Evolutionary conservation across 2,329 filamentous ascomycete species (phyloP).

Genomic region (Paradendryphiella salina): DNA sequence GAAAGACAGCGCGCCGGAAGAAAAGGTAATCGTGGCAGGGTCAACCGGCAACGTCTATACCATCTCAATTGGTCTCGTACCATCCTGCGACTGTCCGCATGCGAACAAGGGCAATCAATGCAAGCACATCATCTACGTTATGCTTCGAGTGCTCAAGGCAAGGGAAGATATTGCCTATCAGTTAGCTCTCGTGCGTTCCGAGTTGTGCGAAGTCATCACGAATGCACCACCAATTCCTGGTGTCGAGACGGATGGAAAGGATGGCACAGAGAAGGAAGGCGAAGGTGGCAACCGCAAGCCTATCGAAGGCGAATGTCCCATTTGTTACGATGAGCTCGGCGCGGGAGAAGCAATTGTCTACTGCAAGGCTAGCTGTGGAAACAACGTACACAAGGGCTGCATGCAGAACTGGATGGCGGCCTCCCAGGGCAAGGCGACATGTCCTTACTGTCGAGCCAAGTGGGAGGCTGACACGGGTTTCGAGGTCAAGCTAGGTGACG

Average conservation of each 20-base stretch:
- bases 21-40: constrained; percentile 62
- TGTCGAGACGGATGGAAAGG: constrained; percentile 38
- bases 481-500: constrained; percentile 44
- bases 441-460: constrained; percentile 62
- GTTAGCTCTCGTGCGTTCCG: constrained; percentile 61
- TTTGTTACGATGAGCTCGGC: constrained; percentile 53
- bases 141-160: constrained; percentile 62
- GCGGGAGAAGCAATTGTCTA: constrained; percentile 50
- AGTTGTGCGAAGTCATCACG: constrained; percentile 60
- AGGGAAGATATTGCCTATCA: constrained; percentile 61
- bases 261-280: constrained; percentile 27
- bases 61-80: constrained; percentile 57
- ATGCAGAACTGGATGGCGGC: constrained; percentile 57
- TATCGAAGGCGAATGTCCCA: constrained; percentile 64
- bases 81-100: constrained; percentile 61
- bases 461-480: constrained; percentile 57
- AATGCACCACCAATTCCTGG: constrained; percentile 56
- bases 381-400: constrained; percentile 63
- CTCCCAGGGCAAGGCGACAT: constrained; percentile 53
- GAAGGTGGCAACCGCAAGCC: constrained; percentile 58
- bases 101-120: constrained; percentile 61
- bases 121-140: constrained; percentile 66
- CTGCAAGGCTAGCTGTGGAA: constrained; percentile 64
- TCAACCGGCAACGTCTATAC: constrained; percentile 66
- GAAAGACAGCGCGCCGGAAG: constrained; percentile 53